Percentiles rank a stretch among this genome's conserved stretches.
Conservation (phyloP, 768 basidiomycete species). For the Coprinopsis cinerea region DNA sequence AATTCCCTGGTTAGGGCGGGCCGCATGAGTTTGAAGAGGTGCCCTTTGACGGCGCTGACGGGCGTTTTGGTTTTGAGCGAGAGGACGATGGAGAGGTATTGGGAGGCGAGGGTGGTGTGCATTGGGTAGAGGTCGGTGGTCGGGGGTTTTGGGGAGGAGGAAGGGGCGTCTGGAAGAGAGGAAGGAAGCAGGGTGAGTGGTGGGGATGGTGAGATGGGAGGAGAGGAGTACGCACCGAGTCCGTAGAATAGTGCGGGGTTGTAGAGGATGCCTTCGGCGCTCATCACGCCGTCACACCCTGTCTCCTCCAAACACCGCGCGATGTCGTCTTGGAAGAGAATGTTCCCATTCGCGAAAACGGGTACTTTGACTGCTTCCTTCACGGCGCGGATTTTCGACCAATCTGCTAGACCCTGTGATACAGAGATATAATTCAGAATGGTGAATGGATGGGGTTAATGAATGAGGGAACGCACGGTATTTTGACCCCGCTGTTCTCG, state of each 20-base stretch:
- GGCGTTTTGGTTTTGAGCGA: slow-evolving; percentile 64
- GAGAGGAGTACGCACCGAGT: not conserved
- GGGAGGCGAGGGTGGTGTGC: slow-evolving; percentile 59
- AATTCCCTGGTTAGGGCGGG: slow-evolving; percentile 61
- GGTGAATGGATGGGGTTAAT: not conserved
- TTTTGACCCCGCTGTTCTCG: slow-evolving; percentile 90
- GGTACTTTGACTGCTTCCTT: slow-evolving; percentile 87
- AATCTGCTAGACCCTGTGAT: slow-evolving; percentile 84
- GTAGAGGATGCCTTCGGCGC: slow-evolving; percentile 90
- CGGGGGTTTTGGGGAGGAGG: slow-evolving; percentile 8
- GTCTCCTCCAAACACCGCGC: slow-evolving; percentile 73
- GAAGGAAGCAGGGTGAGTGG: not conserved
- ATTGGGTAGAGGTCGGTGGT: too few species aligned
- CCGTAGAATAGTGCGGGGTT: slow-evolving; percentile 76
- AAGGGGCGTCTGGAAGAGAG: slow-evolving; percentile 7
- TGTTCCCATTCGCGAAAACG: slow-evolving; percentile 96
- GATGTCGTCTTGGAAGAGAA: slow-evolving; percentile 84
- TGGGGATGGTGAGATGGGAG: slow-evolving; percentile 16
- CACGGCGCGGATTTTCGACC: slow-evolving; percentile 85
- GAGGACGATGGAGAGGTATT: slow-evolving; percentile 80
- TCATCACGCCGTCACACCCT: slow-evolving; percentile 90
- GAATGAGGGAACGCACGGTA: slow-evolving; percentile 36
- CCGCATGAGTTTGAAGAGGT: slow-evolving; percentile 88
- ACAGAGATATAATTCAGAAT: not conserved
- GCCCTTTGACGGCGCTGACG: slow-evolving; percentile 78